phyloP scores from a whole-genome alignment of 306 rosid species.

The Fragaria vesca region DNA sequence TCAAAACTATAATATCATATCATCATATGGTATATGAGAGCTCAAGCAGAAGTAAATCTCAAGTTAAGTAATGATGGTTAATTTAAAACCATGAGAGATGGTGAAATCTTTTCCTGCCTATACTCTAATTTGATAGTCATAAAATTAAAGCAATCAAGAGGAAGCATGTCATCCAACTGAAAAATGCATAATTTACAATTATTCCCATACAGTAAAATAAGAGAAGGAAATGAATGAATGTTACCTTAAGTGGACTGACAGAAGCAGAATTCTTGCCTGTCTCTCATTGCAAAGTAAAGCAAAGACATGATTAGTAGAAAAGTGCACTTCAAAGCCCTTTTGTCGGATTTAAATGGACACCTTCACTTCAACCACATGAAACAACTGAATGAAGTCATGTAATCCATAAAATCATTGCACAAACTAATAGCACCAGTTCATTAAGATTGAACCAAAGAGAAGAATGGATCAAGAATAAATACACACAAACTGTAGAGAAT shows the following conservation, averaged over 20 bases:
- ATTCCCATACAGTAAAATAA: not conserved
- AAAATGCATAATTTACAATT: too few relatives aligned
- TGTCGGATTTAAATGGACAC: not conserved
- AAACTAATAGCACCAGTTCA: not conserved
- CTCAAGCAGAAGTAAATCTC: not conserved
- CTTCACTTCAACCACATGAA: not conserved
- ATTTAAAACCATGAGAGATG: not conserved
- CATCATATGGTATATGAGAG: not conserved
- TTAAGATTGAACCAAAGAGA: not conserved
- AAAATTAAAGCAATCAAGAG: not conserved
- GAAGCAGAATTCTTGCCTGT: not conserved
- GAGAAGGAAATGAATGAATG: not conserved
- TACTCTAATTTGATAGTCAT: not conserved
- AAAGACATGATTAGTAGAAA: not conserved
- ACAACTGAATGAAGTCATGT: not conserved
- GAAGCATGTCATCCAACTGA: not conserved
- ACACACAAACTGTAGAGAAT: not conserved
- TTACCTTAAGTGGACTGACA: not conserved
- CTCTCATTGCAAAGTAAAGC: not conserved
- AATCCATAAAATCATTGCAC: not conserved
- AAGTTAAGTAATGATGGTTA: not conserved
- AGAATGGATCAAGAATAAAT: not conserved
- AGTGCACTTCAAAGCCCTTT: not conserved
- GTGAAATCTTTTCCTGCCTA: not conserved
- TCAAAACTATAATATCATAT: not conserved